Base-by-base conservation (phyloP, 2,329 filamentous ascomycete species). In the Arthrobotrys megalospora region DNA sequence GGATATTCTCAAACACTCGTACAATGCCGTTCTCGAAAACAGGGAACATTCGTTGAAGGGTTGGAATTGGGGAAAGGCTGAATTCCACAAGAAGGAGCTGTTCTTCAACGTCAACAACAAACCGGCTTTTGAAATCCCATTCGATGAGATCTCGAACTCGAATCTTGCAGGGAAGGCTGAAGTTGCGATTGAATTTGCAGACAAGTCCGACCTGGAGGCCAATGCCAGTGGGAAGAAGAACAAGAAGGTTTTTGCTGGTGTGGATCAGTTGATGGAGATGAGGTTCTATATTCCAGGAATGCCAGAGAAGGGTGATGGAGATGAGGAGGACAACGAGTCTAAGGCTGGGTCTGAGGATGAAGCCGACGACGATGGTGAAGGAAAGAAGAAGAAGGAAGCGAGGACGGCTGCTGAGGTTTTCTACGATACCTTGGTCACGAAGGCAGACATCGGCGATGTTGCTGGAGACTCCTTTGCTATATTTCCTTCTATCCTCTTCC, bases 1-100 rank as follows among this genome's bases (percentile, higher is more conserved):
- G 85, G 97, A 97, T 84, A 90, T 96, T 81, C 97, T 99, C 88
- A 98, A 97, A 87, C 93, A 95, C 83, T 98, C 95, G 93, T 99
- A 98, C 86, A 96, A 93, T 86, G 92, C 96, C 82, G 94, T 91
- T 82, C 89, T 99, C 76, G 94, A 98, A 84, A 93, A 90, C 84
- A 93, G 93, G 85, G 96, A 99, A 85, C 96, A 98, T 85, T 94
- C 96, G 24, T 87, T 99, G 76, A 91, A 96, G 81, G 96, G 96
- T 71, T 99, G 96, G 96, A 99, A 99, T 85, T 99, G 96, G 96
- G 96, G 96, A 82, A 99, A 98, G 86, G 93, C 93, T 80, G 96
- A 99, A 83, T 97, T 99, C 84, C 91, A 92, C 79, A 97, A 98
- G 85, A 92, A 94, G 68, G 96, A 99, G 86, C 89, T 99, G 70